Conservation (phyloP, 805 yeast genomes). For the Jamesozyma gamospora region DNA sequence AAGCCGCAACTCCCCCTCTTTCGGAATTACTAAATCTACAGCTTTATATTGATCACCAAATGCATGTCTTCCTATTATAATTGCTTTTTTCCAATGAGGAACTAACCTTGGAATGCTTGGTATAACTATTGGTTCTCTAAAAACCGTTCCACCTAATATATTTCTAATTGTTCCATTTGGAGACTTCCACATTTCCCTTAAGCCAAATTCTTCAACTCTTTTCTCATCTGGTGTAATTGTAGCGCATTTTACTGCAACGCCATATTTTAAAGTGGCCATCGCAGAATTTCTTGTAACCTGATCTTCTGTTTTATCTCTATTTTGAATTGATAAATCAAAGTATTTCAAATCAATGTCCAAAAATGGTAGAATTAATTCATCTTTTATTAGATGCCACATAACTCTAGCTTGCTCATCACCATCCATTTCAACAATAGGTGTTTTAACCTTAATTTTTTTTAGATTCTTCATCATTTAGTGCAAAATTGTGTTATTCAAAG, state of each 20-base stretch:
- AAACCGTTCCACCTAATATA: conserved; percentile 90
- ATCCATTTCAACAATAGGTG: conserved; percentile 91
- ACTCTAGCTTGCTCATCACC: conserved; percentile 97
- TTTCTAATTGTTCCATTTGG: conserved; percentile 97
- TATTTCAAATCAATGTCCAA: conserved; percentile 80
- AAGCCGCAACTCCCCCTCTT: conserved; percentile 58
- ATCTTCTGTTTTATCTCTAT: conserved; percentile 82
- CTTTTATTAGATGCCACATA: conserved; percentile 86
- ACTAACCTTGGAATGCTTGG: conserved; percentile 78
- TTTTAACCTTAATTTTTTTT: conserved; percentile 61
- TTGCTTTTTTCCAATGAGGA: conserved; percentile 90
- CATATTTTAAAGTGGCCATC: conserved; percentile 73
- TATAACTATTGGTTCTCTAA: conserved; percentile 91
- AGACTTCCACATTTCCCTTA: conserved; percentile 94
- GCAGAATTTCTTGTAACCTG: conserved; percentile 85
- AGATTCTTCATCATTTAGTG: too few species aligned
- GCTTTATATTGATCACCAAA: conserved; percentile 96
- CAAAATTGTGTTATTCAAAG: too few species aligned
- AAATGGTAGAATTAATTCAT: conserved; percentile 74
- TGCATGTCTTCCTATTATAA: conserved; percentile 95
- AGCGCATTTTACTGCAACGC: conserved; percentile 94
- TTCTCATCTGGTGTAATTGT: conserved; percentile 96
- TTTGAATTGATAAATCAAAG: conserved; percentile 79
- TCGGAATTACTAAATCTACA: conserved; percentile 72
- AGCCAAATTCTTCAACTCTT: conserved; percentile 78